These are phyloP conservation scores for Pseudozyma pruni DNA, from an alignment of 1,284 basidiomycete genomes.

Conservation along the genomic window DNA sequence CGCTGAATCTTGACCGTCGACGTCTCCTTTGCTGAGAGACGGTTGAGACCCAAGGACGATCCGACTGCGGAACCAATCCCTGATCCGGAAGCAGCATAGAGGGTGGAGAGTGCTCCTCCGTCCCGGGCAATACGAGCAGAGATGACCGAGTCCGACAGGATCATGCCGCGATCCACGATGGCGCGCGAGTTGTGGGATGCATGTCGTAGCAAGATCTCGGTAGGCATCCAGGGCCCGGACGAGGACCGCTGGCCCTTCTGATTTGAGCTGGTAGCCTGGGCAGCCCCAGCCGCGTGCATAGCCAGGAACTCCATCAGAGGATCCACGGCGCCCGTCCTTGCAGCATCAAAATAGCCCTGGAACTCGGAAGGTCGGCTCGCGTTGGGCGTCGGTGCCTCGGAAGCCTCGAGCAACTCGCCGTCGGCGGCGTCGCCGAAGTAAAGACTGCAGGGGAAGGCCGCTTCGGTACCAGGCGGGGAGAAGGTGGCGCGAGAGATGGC, in stretches of 20 bases:
- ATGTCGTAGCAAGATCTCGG: conserved; percentile 58
- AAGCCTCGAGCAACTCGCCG: conserved; percentile 22
- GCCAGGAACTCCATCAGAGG: conserved; percentile 54
- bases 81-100: conserved; percentile 38
- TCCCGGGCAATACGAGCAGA: conserved; percentile 52
- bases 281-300: conserved; percentile 43
- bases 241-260: conserved; percentile 33
- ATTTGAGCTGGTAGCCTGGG: conserved; percentile 27
- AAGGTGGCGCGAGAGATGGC: conserved; percentile 47
- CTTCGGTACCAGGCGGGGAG: conserved; percentile 40
- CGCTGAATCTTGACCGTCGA: conserved; percentile 55
- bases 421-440: conserved; percentile 38
- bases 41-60: conserved; percentile 53
- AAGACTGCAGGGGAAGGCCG: conserved; percentile 58
- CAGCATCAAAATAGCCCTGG: conserved; percentile 33
- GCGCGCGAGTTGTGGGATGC: conserved; percentile 57
- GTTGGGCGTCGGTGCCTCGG: conserved; percentile 43
- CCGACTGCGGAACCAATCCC: conserved; percentile 55
- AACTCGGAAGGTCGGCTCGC: conserved; percentile 36
- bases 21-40: conserved; percentile 48
- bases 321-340: conserved; percentile 15
- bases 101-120: conserved; percentile 35
- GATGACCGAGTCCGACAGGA: conserved; percentile 61
- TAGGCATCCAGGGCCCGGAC: conserved; percentile 45
- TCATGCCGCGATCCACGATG: conserved; percentile 61